Conservation (phyloP, 805 yeast species). For the Lipomyces starkeyi region DNA sequence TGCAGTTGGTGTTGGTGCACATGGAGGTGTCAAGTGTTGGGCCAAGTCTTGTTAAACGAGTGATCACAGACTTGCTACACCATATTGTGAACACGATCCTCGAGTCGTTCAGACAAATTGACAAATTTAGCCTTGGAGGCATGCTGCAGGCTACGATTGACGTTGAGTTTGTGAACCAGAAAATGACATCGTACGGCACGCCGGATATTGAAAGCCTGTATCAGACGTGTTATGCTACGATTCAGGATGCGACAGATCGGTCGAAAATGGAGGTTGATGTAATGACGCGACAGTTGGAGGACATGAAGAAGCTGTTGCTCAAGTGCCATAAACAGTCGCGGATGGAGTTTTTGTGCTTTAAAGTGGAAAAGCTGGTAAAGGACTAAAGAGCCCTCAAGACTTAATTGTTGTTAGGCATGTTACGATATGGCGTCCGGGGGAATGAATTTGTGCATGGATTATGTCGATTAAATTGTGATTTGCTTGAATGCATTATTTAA, state of each 20-base stretch:
- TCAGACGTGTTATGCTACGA: conserved; percentile 32
- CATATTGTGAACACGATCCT: conserved; percentile 49
- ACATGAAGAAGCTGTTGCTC: conserved; percentile 32
- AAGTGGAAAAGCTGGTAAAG: conserved; percentile 18
- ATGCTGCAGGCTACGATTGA: conserved; percentile 60
- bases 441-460: not conserved
- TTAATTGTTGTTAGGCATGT: not conserved
- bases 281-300: conserved; percentile 34
- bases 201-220: conserved; percentile 25
- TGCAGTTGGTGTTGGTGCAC: conserved; percentile 58
- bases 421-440: not conserved
- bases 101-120: conserved; percentile 53
- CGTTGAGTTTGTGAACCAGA: conserved; percentile 54
- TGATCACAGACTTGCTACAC: conserved; percentile 55
- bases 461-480: not conserved
- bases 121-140: conserved; percentile 55
- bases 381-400: not conserved
- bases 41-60: conserved; percentile 52
- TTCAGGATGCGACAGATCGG: conserved; percentile 35
- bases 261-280: conserved; percentile 23
- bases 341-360: conserved; percentile 35
- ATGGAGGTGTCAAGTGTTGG: conserved; percentile 58
- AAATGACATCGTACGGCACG: conserved; percentile 30
- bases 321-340: conserved; percentile 31
- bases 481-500: too few species aligned